Evolutionary conservation across 1,139 yeast genomes (phyloP).

Genomic region (Candida glucosophila): DNA sequence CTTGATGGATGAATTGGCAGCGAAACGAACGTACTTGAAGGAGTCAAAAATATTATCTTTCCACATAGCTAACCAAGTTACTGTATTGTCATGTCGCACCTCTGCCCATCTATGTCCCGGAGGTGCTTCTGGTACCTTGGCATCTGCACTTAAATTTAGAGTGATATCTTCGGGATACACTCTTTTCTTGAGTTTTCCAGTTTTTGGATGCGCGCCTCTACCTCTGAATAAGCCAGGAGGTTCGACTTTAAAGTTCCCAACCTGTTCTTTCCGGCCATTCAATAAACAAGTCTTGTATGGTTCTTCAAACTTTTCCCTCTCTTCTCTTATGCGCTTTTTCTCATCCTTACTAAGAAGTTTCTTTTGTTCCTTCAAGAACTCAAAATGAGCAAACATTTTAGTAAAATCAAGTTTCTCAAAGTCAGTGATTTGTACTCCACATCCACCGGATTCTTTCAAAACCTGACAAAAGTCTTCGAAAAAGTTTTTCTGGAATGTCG

Average conservation of each 20-base stretch:
- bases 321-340: conserved; percentile 63
- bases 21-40: conserved; percentile 82
- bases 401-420: conserved; percentile 74
- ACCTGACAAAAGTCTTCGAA: conserved; percentile 70
- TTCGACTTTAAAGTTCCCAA: conserved; percentile 89
- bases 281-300: conserved; percentile 71
- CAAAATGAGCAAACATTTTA: conserved; percentile 67
- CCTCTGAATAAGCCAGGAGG: conserved; percentile 96
- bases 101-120: conserved; percentile 89
- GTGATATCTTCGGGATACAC: conserved; percentile 87
- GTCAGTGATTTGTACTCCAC: conserved; percentile 43
- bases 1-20: conserved; percentile 83
- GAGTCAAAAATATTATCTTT: conserved; percentile 82
- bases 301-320: conserved; percentile 70
- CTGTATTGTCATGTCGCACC: conserved; percentile 78
- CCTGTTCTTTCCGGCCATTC: conserved; percentile 85
- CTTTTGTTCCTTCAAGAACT: conserved; percentile 62
- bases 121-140: conserved; percentile 74
- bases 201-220: conserved; percentile 94
- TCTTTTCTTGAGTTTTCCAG: conserved; percentile 78
- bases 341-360: conserved; percentile 60
- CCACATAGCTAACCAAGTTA: conserved; percentile 97
- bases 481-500: conserved; percentile 80
- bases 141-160: conserved; percentile 68
- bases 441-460: conserved; percentile 61